phyloP scores from a whole-genome alignment of 495 filamentous ascomycete species.

The Talaromyces borbonicus region DNA sequence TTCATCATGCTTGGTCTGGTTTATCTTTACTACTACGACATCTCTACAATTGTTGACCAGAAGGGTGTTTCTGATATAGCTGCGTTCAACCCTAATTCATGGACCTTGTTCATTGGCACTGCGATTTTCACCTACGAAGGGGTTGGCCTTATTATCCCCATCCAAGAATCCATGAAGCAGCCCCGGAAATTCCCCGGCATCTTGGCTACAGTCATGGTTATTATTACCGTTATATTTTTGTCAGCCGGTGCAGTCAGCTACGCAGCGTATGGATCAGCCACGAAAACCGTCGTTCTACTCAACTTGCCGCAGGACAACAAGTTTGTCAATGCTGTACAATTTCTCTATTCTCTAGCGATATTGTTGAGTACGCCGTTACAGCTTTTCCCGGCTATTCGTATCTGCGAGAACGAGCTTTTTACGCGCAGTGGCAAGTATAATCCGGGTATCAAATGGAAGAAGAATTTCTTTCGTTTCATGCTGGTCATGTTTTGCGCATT shows the following conservation, averaged over 20 bases:
- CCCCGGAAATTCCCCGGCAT: slow-evolving; percentile 82
- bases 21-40: slow-evolving; percentile 93
- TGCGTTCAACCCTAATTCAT: slow-evolving; percentile 75
- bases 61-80: slow-evolving; percentile 74
- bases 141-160: slow-evolving; percentile 96
- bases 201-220: slow-evolving; percentile 80
- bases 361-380: slow-evolving; percentile 88
- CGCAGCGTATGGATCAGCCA: slow-evolving; percentile 88
- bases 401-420: slow-evolving; percentile 59
- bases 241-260: slow-evolving; percentile 89
- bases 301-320: slow-evolving; percentile 95
- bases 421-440: slow-evolving; percentile 89
- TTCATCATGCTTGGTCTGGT: slow-evolving; percentile 89
- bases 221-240: slow-evolving; percentile 85
- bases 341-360: slow-evolving; percentile 91
- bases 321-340: slow-evolving; percentile 90
- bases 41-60: slow-evolving; percentile 68
- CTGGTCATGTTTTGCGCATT: slow-evolving; percentile 76
- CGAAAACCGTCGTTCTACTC: slow-evolving; percentile 90
- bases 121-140: slow-evolving; percentile 99
- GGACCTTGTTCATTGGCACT: slow-evolving; percentile 96
- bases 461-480: slow-evolving; percentile 91
- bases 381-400: slow-evolving; percentile 91
- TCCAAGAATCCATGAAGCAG: slow-evolving; percentile 90
- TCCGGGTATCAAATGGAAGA: slow-evolving; percentile 95